Conservation (phyloP, 768 basidiomycete species). For the Psilocybe cubensis region DNA sequence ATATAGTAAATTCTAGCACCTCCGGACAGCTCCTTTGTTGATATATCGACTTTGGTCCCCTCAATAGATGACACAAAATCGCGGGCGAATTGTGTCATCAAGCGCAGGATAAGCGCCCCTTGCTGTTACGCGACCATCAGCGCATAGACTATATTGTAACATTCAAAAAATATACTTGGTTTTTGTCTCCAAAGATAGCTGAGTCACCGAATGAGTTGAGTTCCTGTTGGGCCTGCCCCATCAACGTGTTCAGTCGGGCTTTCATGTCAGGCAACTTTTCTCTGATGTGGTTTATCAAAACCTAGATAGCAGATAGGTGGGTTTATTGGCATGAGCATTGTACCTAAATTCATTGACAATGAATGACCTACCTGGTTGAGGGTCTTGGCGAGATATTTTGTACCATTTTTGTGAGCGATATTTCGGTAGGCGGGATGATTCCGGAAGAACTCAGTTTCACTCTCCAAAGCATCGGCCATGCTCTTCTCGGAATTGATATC, state of each 20-base stretch:
- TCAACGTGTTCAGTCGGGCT: slow-evolving; percentile 93
- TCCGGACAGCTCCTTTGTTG: slow-evolving; percentile 97
- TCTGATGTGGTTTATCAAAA: slow-evolving; percentile 95
- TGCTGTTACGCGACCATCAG: slow-evolving; percentile 46
- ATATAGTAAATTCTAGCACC: slow-evolving; percentile 99
- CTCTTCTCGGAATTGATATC: slow-evolving; percentile 91
- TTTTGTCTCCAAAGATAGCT: slow-evolving; percentile 89
- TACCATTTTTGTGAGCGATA: slow-evolving; percentile 97
- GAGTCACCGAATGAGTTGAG: slow-evolving; percentile 95
- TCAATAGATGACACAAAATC: slow-evolving; percentile 98
- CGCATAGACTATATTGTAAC: background rate
- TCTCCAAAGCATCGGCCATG: slow-evolving; percentile 82
- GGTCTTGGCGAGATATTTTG: slow-evolving; percentile 89
- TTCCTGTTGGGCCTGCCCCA: slow-evolving; percentile 99
- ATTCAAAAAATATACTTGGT: slow-evolving; percentile 53
- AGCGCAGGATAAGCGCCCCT: slow-evolving; percentile 87
- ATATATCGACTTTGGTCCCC: slow-evolving; percentile 94
- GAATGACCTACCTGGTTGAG: slow-evolving; percentile 77
- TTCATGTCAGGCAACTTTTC: slow-evolving; percentile 99
- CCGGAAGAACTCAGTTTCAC: slow-evolving; percentile 90
- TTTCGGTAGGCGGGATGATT: slow-evolving; percentile 92
- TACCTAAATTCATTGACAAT: background rate
- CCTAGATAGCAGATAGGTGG: slow-evolving; percentile 49
- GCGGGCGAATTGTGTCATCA: slow-evolving; percentile 98
- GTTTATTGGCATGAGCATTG: too few species aligned